Percentiles rank a stretch among this genome's conserved stretches.
phyloP scores from a whole-genome alignment of 495 filamentous ascomycete genomes.

The Podospora anserina region DNA sequence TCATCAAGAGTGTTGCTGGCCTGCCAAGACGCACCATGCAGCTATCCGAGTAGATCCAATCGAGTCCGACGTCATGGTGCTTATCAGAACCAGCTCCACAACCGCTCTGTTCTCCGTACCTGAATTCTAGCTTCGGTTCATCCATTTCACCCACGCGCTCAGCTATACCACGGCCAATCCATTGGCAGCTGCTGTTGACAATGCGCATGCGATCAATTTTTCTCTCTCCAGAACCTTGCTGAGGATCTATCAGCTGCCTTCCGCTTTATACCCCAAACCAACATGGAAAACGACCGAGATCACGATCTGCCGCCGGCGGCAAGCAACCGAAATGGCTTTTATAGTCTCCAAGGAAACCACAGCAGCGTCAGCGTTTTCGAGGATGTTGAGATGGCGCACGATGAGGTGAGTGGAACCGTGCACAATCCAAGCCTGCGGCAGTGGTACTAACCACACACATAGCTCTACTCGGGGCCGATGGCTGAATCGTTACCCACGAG shows the following conservation, averaged over 20 bases:
- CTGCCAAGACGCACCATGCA: neutral
- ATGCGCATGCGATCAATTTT: neutral
- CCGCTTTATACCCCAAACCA: neutral
- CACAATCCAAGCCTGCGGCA: constrained; percentile 5
- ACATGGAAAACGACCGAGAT: constrained; percentile 32
- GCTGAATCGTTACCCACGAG: constrained; percentile 94
- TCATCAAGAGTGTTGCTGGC: neutral
- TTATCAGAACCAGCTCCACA: constrained; percentile 18
- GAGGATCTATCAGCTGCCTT: constrained; percentile 14
- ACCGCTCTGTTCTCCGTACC: neutral
- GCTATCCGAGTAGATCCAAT: neutral
- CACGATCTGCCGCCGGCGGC: constrained; percentile 25
- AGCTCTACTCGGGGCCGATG: constrained; percentile 91
- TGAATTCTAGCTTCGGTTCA: neutral
- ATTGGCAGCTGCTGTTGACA: neutral
- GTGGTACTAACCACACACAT: constrained; percentile 17
- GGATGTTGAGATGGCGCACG: constrained; percentile 98
- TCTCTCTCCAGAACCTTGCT: neutral
- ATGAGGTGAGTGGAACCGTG: constrained; percentile 60
- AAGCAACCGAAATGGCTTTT: constrained; percentile 41
- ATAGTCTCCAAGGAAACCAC: constrained; percentile 67
- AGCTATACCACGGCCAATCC: neutral
- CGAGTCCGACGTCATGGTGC: constrained; percentile 25
- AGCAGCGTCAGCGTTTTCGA: constrained; percentile 83
- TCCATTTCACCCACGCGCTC: neutral